Evolutionary conservation across 805 yeast species (phyloP).

Genomic region (Candida broadrunensis): DNA sequence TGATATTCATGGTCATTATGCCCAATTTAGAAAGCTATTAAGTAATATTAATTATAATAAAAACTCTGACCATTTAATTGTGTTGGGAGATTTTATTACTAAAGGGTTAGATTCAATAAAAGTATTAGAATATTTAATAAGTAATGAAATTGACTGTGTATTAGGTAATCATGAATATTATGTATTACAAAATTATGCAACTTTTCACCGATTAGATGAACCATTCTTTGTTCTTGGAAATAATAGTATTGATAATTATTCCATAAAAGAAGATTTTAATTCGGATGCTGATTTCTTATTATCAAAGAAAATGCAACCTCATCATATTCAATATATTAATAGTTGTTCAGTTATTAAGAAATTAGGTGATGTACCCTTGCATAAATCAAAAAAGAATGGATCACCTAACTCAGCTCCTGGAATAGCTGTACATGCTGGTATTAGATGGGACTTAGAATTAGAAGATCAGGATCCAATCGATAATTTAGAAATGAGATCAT

Average conservation of each 20-base stretch:
- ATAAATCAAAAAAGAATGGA: constrained; percentile 18
- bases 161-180: constrained; percentile 89
- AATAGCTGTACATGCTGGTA: constrained; percentile 81
- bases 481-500: constrained; percentile 65
- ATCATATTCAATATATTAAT: constrained; percentile 59
- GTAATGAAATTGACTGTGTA: constrained; percentile 63
- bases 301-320: constrained; percentile 54
- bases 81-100: constrained; percentile 81
- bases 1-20: constrained; percentile 81
- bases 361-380: constrained; percentile 59
- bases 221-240: constrained; percentile 21
- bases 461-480: constrained; percentile 60
- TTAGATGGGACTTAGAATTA: constrained; percentile 61
- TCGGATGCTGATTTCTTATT: constrained; percentile 39
- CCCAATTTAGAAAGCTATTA: constrained; percentile 53
- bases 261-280: constrained; percentile 16
- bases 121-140: constrained; percentile 63
- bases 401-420: constrained; percentile 19
- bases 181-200: constrained; percentile 62
- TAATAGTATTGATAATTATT: constrained; percentile 3
- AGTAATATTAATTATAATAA: constrained; percentile 45
- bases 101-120: constrained; percentile 78
- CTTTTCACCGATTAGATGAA: constrained; percentile 46
- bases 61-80: constrained; percentile 54
- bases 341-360: constrained; percentile 61